A percentile compares a stretch with the other conserved stretches of the same genome.
Conservation (phyloP, 2,329 filamentous ascomycete genomes). For the Aplosporella prunicola region DNA sequence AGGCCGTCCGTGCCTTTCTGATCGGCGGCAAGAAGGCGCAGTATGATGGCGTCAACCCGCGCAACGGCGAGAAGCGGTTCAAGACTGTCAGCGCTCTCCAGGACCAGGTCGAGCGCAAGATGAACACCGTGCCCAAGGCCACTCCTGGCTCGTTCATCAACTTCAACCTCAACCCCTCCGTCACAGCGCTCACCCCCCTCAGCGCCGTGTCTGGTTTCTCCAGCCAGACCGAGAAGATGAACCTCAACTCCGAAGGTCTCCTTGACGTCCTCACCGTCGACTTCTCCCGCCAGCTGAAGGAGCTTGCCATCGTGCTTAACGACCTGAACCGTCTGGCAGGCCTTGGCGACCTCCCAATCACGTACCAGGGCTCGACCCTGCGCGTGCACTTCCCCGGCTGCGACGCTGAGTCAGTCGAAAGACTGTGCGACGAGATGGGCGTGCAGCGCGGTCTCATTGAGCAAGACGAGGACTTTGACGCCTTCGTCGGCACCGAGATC, state of each 20-base stretch:
- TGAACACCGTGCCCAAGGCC: conserved; percentile 48
- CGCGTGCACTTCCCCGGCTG: conserved; percentile 87
- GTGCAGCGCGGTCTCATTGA: conserved; percentile 67
- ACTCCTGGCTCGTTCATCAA: conserved; percentile 75
- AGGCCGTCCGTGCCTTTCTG: conserved; percentile 84
- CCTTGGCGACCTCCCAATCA: conserved; percentile 75
- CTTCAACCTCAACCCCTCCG: conserved; percentile 78
- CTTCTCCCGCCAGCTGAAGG: conserved; percentile 78
- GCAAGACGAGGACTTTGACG: conserved; percentile 70
- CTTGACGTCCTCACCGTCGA: conserved; percentile 78
- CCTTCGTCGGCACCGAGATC: conserved; percentile 56
- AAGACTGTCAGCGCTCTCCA: conserved; percentile 66
- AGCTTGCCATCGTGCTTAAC: conserved; percentile 66
- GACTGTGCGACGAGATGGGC: conserved; percentile 78
- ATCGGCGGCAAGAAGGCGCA: conserved; percentile 82
- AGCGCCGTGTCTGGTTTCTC: conserved; percentile 47
- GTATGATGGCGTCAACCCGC: conserved; percentile 65
- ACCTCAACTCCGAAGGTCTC: conserved; percentile 72
- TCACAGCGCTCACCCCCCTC: conserved; percentile 76
- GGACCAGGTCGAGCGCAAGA: conserved; percentile 59
- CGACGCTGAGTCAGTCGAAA: conserved; percentile 71
- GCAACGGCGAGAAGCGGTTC: conserved; percentile 67
- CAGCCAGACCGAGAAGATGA: conserved; percentile 37
- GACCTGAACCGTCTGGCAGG: conserved; percentile 70
- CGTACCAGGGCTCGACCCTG: conserved; percentile 58